phyloP scores from a whole-genome alignment of 345 rosid species.

The Salix arbutifolia region DNA sequence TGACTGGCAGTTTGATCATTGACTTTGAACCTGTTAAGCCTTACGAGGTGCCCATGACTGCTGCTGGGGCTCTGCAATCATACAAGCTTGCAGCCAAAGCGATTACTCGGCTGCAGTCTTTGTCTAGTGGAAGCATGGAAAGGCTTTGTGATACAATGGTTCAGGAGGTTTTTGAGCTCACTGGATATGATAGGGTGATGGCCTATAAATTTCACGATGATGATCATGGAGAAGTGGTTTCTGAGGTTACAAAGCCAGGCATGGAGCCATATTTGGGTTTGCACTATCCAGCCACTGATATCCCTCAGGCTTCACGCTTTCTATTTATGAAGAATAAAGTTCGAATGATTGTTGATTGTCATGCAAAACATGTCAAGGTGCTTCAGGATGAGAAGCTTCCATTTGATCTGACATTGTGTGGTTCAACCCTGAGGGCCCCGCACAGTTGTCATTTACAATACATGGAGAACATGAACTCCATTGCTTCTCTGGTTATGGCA shows the following conservation, averaged over 20 bases:
- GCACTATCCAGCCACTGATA: slow-evolving; percentile 97
- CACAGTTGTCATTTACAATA: slow-evolving; percentile 89
- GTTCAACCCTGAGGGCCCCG: slow-evolving; percentile 92
- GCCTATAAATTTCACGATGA: slow-evolving; percentile 93
- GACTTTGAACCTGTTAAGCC: slow-evolving; percentile 98
- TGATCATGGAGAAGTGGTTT: slow-evolving; percentile 93
- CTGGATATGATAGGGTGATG: slow-evolving; percentile 96
- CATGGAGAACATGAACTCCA: slow-evolving; percentile 91
- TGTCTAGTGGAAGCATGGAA: slow-evolving; percentile 84
- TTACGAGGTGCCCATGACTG: slow-evolving; percentile 91
- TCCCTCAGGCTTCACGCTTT: slow-evolving; percentile 94
- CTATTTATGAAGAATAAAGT: slow-evolving; percentile 95
- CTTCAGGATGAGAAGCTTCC: slow-evolving; percentile 88
- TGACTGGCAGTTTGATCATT: slow-evolving; percentile 78
- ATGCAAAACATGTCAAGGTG: slow-evolving; percentile 79
- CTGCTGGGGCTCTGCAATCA: slow-evolving; percentile 95
- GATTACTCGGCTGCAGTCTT: slow-evolving; percentile 74
- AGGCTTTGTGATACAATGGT: slow-evolving; percentile 91
- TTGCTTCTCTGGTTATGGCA: slow-evolving; percentile 97
- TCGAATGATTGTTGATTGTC: slow-evolving; percentile 90
- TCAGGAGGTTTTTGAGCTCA: slow-evolving; percentile 92
- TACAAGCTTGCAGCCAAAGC: slow-evolving; percentile 98
- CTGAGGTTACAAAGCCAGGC: slow-evolving; percentile 84
- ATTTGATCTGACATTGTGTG: slow-evolving; percentile 76
- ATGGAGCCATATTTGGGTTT: slow-evolving; percentile 92